Evolutionary conservation across 108 stramenopile genomes (phyloP).

Genomic region (Nannochloropsis salina): DNA sequence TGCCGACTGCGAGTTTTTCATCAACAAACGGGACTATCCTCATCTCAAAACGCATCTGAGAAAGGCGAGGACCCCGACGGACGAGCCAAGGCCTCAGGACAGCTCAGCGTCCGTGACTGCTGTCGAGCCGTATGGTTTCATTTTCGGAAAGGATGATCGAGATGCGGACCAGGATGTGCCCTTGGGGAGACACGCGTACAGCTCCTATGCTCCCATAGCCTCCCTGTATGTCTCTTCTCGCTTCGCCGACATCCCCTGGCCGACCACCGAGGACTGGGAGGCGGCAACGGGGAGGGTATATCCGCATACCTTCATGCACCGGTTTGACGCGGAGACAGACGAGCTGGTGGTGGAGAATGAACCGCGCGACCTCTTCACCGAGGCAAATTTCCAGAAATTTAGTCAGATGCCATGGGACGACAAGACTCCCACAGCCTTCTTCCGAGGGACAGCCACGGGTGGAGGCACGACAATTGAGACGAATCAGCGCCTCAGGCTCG

Average conservation of each 20-base stretch:
- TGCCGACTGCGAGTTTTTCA: constrained; percentile 98
- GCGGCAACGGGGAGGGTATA: constrained; percentile 86
- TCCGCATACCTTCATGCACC: constrained; percentile 47
- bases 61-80: constrained; percentile 58
- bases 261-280: constrained; percentile 99
- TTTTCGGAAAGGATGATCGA: constrained; percentile 91
- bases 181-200: constrained; percentile 70
- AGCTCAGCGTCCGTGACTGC: constrained; percentile 53
- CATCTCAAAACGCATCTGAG: constrained; percentile 76
- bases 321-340: constrained; percentile 48
- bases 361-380: constrained; percentile 94
- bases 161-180: constrained; percentile 86
- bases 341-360: constrained; percentile 65
- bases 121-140: constrained; percentile 98
- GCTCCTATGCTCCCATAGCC: constrained; percentile 87
- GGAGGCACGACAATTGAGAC: constrained; percentile 89
- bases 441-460: constrained; percentile 97
- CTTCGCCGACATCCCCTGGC: constrained; percentile 97
- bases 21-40: constrained; percentile 99
- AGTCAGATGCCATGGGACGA: constrained; percentile 77
- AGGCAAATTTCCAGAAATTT: constrained; percentile 92
- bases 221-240: constrained; percentile 75
- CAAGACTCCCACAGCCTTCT: constrained; percentile 88
- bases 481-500: constrained; percentile 89
- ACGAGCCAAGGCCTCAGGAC: constrained; percentile 62